Conservation (phyloP, 257 asterid species). For the Cinchona pubescens region DNA sequence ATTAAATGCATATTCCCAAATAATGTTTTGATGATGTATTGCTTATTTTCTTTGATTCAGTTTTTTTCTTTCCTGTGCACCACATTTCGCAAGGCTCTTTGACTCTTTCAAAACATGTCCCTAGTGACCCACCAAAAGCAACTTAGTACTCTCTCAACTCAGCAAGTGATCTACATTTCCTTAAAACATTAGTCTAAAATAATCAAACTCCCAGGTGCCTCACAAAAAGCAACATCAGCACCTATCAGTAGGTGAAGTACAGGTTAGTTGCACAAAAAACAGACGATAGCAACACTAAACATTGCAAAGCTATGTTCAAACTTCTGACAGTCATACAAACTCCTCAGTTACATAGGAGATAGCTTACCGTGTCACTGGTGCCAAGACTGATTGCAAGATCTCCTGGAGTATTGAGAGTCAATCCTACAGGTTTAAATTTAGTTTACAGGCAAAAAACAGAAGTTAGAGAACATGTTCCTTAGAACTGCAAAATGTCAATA, state of each 20-base stretch:
- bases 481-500: neutral
- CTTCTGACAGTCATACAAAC: neutral
- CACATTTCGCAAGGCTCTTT: neutral
- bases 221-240: neutral
- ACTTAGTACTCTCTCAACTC: neutral
- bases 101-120: neutral
- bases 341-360: slow-evolving; percentile 14
- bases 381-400: slow-evolving; percentile 95
- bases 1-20: neutral
- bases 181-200: neutral
- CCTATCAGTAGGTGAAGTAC: neutral
- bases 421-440: slow-evolving; percentile 39
- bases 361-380: slow-evolving; percentile 89
- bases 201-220: neutral
- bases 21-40: neutral
- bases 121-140: neutral
- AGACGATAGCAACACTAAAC: neutral
- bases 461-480: neutral
- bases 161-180: neutral
- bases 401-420: slow-evolving; percentile 77
- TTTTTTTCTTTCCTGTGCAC: neutral
- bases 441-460: neutral
- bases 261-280: neutral
- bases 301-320: neutral
- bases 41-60: neutral